Evolutionary conservation across 441 rosid species (phyloP), one percentile per base, ranked within the genome.

Genomic region (Adansonia gregorii): DNA sequence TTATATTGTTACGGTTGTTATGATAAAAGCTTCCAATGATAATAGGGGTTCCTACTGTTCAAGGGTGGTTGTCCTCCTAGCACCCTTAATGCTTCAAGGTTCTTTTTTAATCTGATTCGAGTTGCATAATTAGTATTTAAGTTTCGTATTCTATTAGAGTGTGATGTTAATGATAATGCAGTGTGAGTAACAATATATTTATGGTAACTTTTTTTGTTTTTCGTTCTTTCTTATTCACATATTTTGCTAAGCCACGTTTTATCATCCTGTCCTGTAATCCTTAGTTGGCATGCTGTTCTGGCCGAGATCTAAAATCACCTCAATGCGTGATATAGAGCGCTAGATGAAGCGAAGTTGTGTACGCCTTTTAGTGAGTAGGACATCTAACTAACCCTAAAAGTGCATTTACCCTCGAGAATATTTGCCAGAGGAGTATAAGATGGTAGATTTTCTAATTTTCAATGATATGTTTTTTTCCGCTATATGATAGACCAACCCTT

Each of bases 241-340:
- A 19, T 72, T 60, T 43, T 75, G 45, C 17, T 66, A 61, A 69
- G 43, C 39, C 31, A 60, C 15, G 8, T 56, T 51, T 27, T 73
- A 45, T 65, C 78, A 76, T 74, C 56, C 70, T 59, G 45, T 67
- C 54, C 73, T 76, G 77, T 71, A 76, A 11, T 77, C 71, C 74
- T 67, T 75, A 60, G 58, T 74, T 65, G 55, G 27, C 56, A 35
- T 56, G 15, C 55, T 8, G 46, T 20, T 11, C 2, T 22, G 69
- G 65, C 17, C 19, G 27, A 54, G 17, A 75, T 66, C 6, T 72
- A 67, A 67, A 78, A 54, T 58, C 67, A 72, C 59, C 64, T 54
- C 67, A 11, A 48, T 79, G 17, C 7, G 35, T 49, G 14, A 27
- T 24, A 54, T 71, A 11, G 67, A 49, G 46, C 8, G 61, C 39